phyloP scores from a whole-genome alignment of 805 yeast genomes.

The Pichia cephalocereana region DNA sequence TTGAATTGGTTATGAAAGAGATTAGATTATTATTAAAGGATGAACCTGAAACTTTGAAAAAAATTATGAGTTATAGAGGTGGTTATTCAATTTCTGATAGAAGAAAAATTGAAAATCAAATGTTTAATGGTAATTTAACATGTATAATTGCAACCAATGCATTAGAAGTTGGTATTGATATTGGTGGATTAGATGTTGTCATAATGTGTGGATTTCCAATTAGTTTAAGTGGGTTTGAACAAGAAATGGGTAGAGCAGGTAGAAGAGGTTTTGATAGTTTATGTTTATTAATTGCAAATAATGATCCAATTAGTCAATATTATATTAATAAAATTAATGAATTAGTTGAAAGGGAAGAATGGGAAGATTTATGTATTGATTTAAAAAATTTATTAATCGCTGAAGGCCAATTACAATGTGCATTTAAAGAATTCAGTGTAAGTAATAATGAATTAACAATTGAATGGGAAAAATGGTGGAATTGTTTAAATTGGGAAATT shows the following conservation, averaged over 20 bases:
- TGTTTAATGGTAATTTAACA: slow-evolving; percentile 78
- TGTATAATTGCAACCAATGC: slow-evolving; percentile 96
- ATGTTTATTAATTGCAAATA: slow-evolving; percentile 76
- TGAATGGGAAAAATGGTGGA: slow-evolving; percentile 14
- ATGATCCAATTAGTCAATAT: slow-evolving; percentile 78
- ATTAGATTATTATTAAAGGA: slow-evolving; percentile 49
- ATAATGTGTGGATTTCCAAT: slow-evolving; percentile 88
- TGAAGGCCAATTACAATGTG: slow-evolving; percentile 88
- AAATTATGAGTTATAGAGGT: slow-evolving; percentile 88
- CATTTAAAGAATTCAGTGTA: slow-evolving; percentile 57
- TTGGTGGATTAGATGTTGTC: slow-evolving; percentile 88
- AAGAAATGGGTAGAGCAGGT: slow-evolving; percentile 97
- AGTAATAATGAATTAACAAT: slow-evolving; percentile 25
- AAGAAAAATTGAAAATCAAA: slow-evolving; percentile 75
- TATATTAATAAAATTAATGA: slow-evolving; percentile 63
- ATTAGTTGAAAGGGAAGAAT: slow-evolving; percentile 38
- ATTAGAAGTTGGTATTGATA: slow-evolving; percentile 89
- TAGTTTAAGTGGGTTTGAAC: slow-evolving; percentile 80
- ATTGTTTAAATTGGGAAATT: slow-evolving; percentile 12
- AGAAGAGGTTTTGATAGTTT: slow-evolving; percentile 77
- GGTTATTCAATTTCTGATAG: slow-evolving; percentile 87
- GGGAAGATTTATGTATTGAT: slow-evolving; percentile 52
- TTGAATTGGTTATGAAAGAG: slow-evolving; percentile 83
- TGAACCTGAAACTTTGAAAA: slow-evolving; percentile 38
- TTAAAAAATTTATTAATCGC: slow-evolving; percentile 53